phyloP scores from a whole-genome alignment of 768 basidiomycete genomes.

The Phanerochaete sordida region DNA sequence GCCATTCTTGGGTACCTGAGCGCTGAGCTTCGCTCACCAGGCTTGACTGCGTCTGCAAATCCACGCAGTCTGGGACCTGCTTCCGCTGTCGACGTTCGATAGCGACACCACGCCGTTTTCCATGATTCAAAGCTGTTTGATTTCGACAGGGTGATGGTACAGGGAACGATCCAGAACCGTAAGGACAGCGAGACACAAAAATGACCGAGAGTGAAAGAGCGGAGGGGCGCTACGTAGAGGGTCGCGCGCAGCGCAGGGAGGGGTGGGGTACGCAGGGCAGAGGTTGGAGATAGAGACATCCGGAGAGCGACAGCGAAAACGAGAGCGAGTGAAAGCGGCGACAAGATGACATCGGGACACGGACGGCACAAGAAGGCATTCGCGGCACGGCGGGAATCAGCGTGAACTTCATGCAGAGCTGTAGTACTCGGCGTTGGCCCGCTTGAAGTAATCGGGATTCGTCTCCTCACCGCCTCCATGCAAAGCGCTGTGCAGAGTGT shows the following conservation, averaged over 20 bases:
- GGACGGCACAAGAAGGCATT: not conserved
- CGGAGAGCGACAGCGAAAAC: not conserved
- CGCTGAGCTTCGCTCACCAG: no score
- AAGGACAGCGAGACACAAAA: not conserved
- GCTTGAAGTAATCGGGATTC: constrained; percentile 4
- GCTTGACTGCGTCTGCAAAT: no score
- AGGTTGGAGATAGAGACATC: not conserved
- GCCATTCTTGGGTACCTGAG: no score
- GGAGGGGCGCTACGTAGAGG: not conserved
- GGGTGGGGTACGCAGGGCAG: no score
- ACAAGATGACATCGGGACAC: not conserved
- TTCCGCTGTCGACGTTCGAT: no score
- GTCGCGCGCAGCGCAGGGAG: not conserved
- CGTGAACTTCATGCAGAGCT: not conserved
- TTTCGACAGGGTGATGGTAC: no score
- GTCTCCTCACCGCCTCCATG: not conserved
- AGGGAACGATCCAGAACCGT: not conserved
- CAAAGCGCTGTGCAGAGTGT: not conserved
- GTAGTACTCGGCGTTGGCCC: constrained; percentile 6
- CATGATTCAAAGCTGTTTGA: no score
- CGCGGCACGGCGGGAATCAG: not conserved
- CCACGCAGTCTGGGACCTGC: no score
- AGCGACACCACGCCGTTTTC: no score
- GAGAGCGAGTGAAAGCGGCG: not conserved
- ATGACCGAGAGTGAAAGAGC: not conserved